phyloP scores from a whole-genome alignment of 2,329 filamentous ascomycete species.

The Capronia coronata region DNA sequence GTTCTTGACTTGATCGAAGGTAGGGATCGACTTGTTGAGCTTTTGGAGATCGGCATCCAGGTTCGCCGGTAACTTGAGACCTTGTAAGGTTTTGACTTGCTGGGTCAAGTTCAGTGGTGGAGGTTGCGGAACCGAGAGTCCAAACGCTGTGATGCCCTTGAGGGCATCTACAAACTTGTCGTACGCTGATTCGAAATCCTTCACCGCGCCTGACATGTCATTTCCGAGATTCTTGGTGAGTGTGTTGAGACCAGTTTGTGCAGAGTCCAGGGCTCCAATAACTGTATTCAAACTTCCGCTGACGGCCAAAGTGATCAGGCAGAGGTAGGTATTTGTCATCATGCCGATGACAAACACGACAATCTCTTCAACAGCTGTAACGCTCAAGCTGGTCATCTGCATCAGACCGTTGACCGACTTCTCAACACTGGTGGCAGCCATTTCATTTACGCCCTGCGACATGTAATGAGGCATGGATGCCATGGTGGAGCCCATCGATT shows the following conservation, averaged over 20 bases:
- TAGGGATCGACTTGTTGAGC: conserved; percentile 73
- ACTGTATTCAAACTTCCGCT: conserved; percentile 70
- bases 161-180: conserved; percentile 50
- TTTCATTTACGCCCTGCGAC: conserved; percentile 76
- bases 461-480: conserved; percentile 98
- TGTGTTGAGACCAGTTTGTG: conserved; percentile 55
- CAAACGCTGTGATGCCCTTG: conserved; percentile 37
- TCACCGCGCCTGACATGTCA: conserved; percentile 39
- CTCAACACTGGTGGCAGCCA: conserved; percentile 74
- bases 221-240: conserved; percentile 42
- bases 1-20: conserved; percentile 76
- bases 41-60: conserved; percentile 64
- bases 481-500: conserved; percentile 89
- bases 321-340: conserved; percentile 82
- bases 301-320: conserved; percentile 76
- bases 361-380: conserved; percentile 79
- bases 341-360: conserved; percentile 90
- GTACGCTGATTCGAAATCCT: conserved; percentile 50
- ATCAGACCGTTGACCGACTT: conserved; percentile 74
- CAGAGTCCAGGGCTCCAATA: conserved; percentile 54
- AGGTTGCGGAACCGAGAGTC: conserved; percentile 40
- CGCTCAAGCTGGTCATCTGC: conserved; percentile 66
- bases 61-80: conserved; percentile 61
- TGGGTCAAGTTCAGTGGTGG: conserved; percentile 60
- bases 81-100: conserved; percentile 60